Conservation (phyloP, 148 eudicot species). For the Chenopodium formosanum region DNA sequence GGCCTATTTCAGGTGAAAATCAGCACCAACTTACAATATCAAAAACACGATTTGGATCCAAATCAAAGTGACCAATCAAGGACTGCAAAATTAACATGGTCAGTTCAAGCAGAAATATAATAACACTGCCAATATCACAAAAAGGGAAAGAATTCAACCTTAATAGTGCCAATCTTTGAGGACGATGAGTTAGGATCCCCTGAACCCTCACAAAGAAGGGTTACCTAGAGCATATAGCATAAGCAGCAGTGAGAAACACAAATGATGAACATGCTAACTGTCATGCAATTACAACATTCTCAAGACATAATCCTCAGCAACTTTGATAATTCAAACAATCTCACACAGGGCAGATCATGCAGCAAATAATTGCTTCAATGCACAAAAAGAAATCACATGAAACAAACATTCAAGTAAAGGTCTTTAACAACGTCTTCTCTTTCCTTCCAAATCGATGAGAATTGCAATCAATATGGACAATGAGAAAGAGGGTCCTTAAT, state of each 20-base stretch:
- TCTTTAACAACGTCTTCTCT: neutral
- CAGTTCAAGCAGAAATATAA: slow-evolving; percentile 11
- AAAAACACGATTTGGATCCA: slow-evolving; percentile 98
- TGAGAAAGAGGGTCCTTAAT: too few species aligned
- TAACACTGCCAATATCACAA: neutral
- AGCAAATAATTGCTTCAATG: neutral
- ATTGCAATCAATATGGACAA: too few species aligned
- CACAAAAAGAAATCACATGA: neutral
- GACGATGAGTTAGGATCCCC: slow-evolving; percentile 66
- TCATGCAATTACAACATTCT: neutral
- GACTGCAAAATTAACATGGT: slow-evolving; percentile 58
- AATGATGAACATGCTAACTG: slow-evolving; percentile 1
- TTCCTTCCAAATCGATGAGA: too few species aligned
- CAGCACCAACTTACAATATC: slow-evolving; percentile 76
- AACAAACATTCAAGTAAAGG: neutral
- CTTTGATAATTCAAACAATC: neutral
- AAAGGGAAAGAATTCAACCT: slow-evolving; percentile 49
- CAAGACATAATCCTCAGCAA: neutral
- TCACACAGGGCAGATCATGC: neutral
- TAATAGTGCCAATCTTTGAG: slow-evolving; percentile 82
- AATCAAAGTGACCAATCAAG: slow-evolving; percentile 93
- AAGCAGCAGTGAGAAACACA: slow-evolving; percentile 10
- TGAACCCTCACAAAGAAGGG: slow-evolving; percentile 88
- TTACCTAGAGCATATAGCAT: slow-evolving; percentile 61
- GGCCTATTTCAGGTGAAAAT: neutral